Evolutionary conservation across 768 basidiomycete genomes (phyloP).

Genomic region (Filobasidium floriforme): DNA sequence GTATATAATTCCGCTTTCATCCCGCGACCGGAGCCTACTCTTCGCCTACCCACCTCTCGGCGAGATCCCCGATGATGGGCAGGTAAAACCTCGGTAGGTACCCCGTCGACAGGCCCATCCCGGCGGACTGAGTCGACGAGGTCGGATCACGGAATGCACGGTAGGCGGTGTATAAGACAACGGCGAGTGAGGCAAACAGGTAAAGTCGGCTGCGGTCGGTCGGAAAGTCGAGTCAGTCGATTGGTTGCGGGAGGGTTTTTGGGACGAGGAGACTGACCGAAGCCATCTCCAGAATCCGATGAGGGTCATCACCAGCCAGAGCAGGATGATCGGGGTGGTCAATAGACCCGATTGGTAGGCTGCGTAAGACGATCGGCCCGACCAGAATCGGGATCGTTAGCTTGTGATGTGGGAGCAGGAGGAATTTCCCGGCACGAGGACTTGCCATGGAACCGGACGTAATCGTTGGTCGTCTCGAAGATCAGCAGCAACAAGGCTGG

Average conservation of each 20-base stretch:
- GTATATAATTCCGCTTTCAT: neutral
- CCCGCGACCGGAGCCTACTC: neutral
- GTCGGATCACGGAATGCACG: constrained; percentile 34
- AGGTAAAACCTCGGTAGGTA: constrained; percentile 55
- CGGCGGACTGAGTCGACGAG: constrained; percentile 45
- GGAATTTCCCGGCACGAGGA: neutral
- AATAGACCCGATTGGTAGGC: constrained; percentile 73
- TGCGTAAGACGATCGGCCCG: too few species aligned
- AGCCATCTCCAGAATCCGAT: constrained; percentile 55
- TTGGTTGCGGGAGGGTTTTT: neutral
- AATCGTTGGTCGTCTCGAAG: constrained; percentile 70
- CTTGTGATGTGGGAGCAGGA: neutral
- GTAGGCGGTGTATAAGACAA: constrained; percentile 55
- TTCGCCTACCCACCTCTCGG: constrained; percentile 47
- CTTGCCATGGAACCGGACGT: constrained; percentile 69
- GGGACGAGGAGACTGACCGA: constrained; percentile 13
- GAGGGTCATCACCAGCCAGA: constrained; percentile 54
- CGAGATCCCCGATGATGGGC: constrained; percentile 59
- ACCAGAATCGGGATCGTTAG: too few species aligned
- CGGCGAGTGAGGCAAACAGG: constrained; percentile 49
- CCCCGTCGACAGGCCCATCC: constrained; percentile 43
- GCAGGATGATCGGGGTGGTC: constrained; percentile 56
- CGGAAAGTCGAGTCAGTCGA: neutral
- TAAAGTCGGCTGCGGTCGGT: constrained; percentile 46
- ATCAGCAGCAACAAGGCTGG: constrained; percentile 60